phyloP scores from a whole-genome alignment of 805 yeast genomes.

The Starmerella bombi region DNA sequence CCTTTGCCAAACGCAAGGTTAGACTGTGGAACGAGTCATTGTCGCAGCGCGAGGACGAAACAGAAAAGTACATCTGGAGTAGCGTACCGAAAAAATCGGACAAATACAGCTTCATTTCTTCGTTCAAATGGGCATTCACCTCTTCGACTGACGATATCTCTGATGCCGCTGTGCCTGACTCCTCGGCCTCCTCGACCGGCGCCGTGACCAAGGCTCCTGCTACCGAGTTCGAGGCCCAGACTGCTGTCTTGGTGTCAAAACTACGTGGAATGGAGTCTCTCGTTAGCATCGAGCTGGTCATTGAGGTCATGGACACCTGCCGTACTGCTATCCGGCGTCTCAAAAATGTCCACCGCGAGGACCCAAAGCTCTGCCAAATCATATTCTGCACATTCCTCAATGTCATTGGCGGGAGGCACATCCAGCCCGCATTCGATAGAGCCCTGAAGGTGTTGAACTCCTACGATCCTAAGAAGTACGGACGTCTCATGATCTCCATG shows the following conservation, averaged over 20 bases:
- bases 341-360: constrained; percentile 29
- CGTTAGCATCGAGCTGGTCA: constrained; percentile 68
- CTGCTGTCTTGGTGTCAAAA: constrained; percentile 62
- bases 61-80: constrained; percentile 36
- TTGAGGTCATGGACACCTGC: constrained; percentile 56
- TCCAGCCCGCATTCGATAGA: constrained; percentile 70
- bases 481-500: constrained; percentile 21
- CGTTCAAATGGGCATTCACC: constrained; percentile 30
- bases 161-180: neutral
- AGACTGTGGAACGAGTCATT: constrained; percentile 26
- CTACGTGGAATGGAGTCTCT: constrained; percentile 62
- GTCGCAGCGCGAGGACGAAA: constrained; percentile 36
- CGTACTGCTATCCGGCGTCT: constrained; percentile 50
- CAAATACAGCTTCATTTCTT: constrained; percentile 39
- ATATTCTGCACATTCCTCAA: constrained; percentile 55
- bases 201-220: constrained; percentile 8
- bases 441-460: constrained; percentile 58
- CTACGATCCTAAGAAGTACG: constrained; percentile 46
- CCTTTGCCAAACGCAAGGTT: constrained; percentile 23
- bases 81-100: constrained; percentile 35
- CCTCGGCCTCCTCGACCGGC: neutral
- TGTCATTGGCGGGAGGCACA: constrained; percentile 55
- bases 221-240: constrained; percentile 59
- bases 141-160: neutral
- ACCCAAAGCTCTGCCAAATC: constrained; percentile 40